A percentile compares a stretch with the other conserved stretches of the same genome.
Evolutionary conservation across 2,329 filamentous ascomycete species (phyloP).

Genomic region (Coniochaeta prunicola): DNA sequence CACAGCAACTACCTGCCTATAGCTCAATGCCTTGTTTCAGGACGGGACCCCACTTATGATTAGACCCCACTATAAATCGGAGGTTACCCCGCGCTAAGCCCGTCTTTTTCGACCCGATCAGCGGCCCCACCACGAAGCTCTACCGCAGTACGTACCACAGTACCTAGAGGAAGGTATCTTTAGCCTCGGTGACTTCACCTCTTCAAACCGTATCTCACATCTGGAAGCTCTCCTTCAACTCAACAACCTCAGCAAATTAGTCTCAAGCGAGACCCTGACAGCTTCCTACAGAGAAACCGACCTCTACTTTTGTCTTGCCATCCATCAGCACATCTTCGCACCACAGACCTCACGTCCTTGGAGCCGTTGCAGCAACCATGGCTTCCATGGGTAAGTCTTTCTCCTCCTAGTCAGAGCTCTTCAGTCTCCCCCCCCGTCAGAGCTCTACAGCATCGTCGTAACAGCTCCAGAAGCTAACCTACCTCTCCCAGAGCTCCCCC

Average conservation of each 20-base stretch:
- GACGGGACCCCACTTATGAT: background rate
- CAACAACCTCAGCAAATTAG: background rate
- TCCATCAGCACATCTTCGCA: background rate
- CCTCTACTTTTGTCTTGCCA: background rate
- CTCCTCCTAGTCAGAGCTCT: background rate
- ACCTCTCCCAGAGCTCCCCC: slow-evolving; percentile 66
- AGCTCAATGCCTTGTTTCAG: background rate
- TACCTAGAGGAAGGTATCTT: background rate
- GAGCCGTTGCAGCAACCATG: background rate
- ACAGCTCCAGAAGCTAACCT: background rate
- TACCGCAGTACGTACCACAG: too few species aligned
- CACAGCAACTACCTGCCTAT: background rate
- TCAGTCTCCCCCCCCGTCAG: background rate
- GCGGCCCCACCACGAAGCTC: background rate
- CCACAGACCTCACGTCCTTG: background rate
- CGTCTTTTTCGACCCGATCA: background rate
- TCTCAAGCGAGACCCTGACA: background rate
- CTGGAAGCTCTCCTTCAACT: background rate
- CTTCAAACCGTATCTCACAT: background rate
- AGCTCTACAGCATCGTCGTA: background rate
- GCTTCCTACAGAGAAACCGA: background rate
- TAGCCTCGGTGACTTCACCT: too few species aligned
- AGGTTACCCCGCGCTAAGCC: slow-evolving; percentile 1
- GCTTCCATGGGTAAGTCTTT: background rate
- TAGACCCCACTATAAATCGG: too few species aligned